These are phyloP conservation scores for Skeletonema costatum DNA, from an alignment of 108 stramenopile genomes.

Conservation along the genomic window DNA sequence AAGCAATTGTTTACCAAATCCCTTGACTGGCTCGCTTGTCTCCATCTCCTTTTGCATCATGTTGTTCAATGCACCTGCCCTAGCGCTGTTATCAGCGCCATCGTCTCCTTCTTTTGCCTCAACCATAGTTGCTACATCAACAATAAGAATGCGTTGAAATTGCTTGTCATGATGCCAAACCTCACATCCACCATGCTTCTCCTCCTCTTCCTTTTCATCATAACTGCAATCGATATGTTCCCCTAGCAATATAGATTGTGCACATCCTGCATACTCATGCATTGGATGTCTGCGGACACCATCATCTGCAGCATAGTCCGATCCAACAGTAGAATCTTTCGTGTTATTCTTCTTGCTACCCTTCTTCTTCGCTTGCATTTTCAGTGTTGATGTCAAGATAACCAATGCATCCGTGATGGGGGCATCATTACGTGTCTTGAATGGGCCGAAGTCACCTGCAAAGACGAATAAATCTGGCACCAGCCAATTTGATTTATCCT, in stretches of 20 bases:
- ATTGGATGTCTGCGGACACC: slow-evolving; percentile 35
- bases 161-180: background rate
- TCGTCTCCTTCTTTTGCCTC: slow-evolving; percentile 12
- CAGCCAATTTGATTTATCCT: slow-evolving; percentile 46
- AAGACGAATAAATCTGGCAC: slow-evolving; percentile 38
- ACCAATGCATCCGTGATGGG: slow-evolving; percentile 35
- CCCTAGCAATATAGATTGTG: slow-evolving; percentile 30
- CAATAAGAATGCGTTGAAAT: slow-evolving; percentile 31
- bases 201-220: background rate
- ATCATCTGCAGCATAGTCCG: background rate
- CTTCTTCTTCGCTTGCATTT: background rate
- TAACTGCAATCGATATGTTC: background rate
- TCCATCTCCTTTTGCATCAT: slow-evolving; percentile 34
- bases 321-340: background rate
- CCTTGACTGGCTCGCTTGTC: slow-evolving; percentile 27
- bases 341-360: background rate
- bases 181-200: background rate
- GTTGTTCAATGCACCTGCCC: background rate
- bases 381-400: slow-evolving; percentile 18
- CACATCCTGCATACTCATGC: slow-evolving; percentile 26
- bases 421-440: slow-evolving; percentile 15
- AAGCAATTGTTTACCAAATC: slow-evolving; percentile 43
- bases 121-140: slow-evolving; percentile 46
- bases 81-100: background rate
- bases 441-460: slow-evolving; percentile 47